Conservation (phyloP, 169 alveolate species). For the Cryptosporidium xiaoi region DNA sequence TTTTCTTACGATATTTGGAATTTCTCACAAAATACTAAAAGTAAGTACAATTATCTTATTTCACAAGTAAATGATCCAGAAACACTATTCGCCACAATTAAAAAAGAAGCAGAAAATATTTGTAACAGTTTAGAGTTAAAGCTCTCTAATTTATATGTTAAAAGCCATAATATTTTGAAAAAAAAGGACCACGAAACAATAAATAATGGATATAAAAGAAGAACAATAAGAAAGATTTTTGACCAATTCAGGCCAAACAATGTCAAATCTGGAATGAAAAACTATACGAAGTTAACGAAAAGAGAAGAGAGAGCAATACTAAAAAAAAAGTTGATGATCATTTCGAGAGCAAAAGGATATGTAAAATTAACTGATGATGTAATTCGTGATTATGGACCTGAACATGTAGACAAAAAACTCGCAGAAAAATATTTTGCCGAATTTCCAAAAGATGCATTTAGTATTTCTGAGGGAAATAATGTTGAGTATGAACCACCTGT, state of each 20-base stretch:
- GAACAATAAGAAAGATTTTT: conserved; percentile 3
- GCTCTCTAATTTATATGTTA: conserved; percentile 28
- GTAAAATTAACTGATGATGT: conserved; percentile 34
- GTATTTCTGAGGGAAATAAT: not conserved
- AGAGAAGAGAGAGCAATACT: conserved; percentile 23
- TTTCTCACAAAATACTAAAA: conserved; percentile 21
- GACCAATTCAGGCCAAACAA: conserved; percentile 3
- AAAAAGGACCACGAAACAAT: not conserved
- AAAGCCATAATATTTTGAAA: conserved; percentile 35
- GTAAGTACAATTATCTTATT: not conserved
- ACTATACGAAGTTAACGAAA: not conserved
- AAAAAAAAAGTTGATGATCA: conserved; percentile 42
- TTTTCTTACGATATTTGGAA: conserved; percentile 55
- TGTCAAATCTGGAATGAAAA: not conserved
- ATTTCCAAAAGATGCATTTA: conserved; percentile 13
- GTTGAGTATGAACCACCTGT: conserved; percentile 46
- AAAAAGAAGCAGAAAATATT: conserved; percentile 7
- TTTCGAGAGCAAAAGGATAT: conserved; percentile 71
- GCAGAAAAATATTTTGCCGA: conserved; percentile 57
- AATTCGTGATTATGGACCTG: conserved; percentile 29
- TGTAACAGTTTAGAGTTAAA: conserved; percentile 25
- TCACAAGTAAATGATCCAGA: conserved; percentile 6
- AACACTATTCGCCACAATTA: conserved; percentile 20
- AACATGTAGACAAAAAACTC: conserved; percentile 33
- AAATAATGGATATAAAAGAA: conserved; percentile 9